Base-by-base conservation (phyloP, 345 rosid genomes). In the Eucalyptus pauciflora region DNA sequence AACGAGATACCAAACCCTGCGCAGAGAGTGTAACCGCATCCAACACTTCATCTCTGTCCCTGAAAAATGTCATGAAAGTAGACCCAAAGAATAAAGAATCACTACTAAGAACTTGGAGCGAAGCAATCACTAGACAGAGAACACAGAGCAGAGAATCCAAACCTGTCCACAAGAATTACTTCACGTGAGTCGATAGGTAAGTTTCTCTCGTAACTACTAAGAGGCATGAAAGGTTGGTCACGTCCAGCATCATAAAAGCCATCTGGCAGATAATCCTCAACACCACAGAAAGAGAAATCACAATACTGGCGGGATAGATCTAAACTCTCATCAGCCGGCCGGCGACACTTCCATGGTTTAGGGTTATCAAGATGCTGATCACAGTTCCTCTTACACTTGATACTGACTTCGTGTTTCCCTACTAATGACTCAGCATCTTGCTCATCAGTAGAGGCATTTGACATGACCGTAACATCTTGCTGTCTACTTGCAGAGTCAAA, bases 171-270 rank as follows among this genome's bases (percentile, higher is more conserved):
- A 88, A 98, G 97, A 92, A 98, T 97, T 89, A 98, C 99, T 94
- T 98, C 99, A 49, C 99, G 99, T 18, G 98, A 94, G 69, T 97
- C 98, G 37, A 94, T 96, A 69, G 92, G 94, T 90, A 95, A 89
- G 86, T 90, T 88, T 89, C 95, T 90, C 92, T 98, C 96, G 88
- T 95, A 96, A 88, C 89, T 94, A 83, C 86, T 90, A 71, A 97
- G 90, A 29, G 96, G 90, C 98, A 95, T 90, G 92, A 98, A 97
- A 67, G 99, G 99, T 81, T 98, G 93, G 91, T 98, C 97, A 22
- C 99, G 99, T 54, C 99, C 99, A 10, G 98, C 99, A 93, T 98
- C 99, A 93, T 95, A 98, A 92, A 98, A 98, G 20, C 99, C 99
- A 86, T 98, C 99, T 45, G 96, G 95, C 83, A 98, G 92, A 83